These are phyloP conservation scores for Pythium myriotylum DNA, from an alignment of 352 stramenopile species.

Conservation along the genomic window DNA sequence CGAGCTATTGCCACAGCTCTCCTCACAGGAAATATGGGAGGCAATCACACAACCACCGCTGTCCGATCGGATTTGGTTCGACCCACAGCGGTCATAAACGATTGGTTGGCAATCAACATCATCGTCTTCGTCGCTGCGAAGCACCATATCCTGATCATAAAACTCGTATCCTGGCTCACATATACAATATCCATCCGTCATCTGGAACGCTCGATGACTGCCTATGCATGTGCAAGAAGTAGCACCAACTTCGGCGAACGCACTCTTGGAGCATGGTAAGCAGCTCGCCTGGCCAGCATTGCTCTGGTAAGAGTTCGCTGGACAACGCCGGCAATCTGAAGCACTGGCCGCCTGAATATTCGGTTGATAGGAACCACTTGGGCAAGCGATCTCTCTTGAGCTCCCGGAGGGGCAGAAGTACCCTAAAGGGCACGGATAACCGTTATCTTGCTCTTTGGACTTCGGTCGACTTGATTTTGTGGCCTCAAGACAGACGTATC, in stretches of 20 bases:
- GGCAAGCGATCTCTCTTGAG: constrained; percentile 60
- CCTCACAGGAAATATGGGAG: constrained; percentile 44
- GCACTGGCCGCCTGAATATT: constrained; percentile 41
- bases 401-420: constrained; percentile 74
- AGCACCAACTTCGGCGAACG: constrained; percentile 53
- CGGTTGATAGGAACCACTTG: constrained; percentile 80
- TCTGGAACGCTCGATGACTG: constrained; percentile 90
- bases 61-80: constrained; percentile 74
- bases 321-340: constrained; percentile 68
- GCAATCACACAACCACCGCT: constrained; percentile 64
- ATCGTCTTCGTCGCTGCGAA: constrained; percentile 82
- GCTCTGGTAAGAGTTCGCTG: constrained; percentile 82
- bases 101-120: constrained; percentile 91
- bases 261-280: constrained; percentile 87
- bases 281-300: constrained; percentile 62
- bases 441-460: constrained; percentile 61
- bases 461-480: constrained; percentile 62
- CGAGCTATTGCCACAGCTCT: constrained; percentile 65
- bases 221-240: constrained; percentile 84
- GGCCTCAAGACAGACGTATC: constrained; percentile 84
- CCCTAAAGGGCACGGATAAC: constrained; percentile 83
- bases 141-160: constrained; percentile 86
- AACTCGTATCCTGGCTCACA: constrained; percentile 92
- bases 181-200: constrained; percentile 90
- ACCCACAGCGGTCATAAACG: constrained; percentile 85